Evolutionary conservation across 75 land plant genomes (phyloP).

Genomic region (Cunninghamia lanceolata): DNA sequence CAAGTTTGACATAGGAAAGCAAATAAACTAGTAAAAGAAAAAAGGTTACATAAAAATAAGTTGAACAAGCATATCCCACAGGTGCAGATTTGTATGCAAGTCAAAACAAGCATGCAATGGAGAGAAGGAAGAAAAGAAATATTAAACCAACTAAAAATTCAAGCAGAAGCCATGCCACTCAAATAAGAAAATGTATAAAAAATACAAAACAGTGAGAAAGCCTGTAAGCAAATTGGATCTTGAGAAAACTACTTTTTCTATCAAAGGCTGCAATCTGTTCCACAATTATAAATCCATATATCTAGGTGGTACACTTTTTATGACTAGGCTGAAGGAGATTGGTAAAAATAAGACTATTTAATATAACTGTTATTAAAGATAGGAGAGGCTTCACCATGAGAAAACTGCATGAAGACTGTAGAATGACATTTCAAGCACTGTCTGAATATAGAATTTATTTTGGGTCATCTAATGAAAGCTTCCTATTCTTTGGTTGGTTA

Average conservation of each 20-base stretch:
- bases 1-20: background rate
- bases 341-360: background rate
- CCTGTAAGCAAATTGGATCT: background rate
- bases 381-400: background rate
- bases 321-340: background rate
- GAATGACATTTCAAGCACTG: background rate
- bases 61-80: background rate
- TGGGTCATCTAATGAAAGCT: background rate
- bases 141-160: background rate
- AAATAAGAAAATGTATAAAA: background rate
- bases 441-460: background rate
- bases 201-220: background rate
- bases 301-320: background rate
- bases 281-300: background rate
- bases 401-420: background rate
- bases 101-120: background rate
- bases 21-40: conserved; percentile 6
- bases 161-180: background rate
- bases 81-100: background rate
- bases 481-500: background rate
- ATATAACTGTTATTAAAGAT: background rate
- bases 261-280: background rate
- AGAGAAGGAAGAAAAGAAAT: background rate
- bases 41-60: background rate
- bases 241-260: background rate